These are phyloP conservation scores for Teratosphaeria epicoccoides DNA, from an alignment of 2,329 filamentous ascomycete species.

Conservation along the genomic window DNA sequence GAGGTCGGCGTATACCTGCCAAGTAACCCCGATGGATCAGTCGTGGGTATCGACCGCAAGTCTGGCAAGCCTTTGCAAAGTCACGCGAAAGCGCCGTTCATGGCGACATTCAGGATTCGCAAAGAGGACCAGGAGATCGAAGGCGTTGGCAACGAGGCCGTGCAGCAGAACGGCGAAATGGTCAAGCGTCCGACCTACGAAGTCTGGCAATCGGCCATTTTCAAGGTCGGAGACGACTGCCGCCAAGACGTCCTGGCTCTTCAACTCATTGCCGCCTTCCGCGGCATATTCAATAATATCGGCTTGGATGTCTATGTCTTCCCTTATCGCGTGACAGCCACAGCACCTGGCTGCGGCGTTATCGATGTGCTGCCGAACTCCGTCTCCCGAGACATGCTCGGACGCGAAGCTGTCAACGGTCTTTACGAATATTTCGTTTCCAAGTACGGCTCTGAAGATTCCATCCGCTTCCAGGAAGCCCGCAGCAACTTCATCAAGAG, in stretches of 20 bases:
- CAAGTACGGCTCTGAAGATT: conserved; percentile 95
- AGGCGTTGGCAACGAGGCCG: background rate
- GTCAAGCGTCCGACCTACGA: conserved; percentile 52
- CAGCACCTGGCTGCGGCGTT: conserved; percentile 91
- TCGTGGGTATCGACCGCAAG: conserved; percentile 95
- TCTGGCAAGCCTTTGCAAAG: conserved; percentile 95
- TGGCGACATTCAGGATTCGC: conserved; percentile 96
- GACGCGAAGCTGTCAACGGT: conserved; percentile 92
- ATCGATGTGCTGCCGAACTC: conserved; percentile 97
- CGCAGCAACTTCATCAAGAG: conserved; percentile 97
- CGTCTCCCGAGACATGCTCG: conserved; percentile 96
- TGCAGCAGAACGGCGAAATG: conserved; percentile 21
- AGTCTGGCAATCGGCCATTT: conserved; percentile 98
- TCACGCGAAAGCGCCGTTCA: conserved; percentile 96
- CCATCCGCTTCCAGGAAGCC: conserved; percentile 85
- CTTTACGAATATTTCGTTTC: conserved; percentile 97
- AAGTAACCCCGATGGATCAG: conserved; percentile 91
- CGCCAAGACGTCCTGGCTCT: conserved; percentile 92
- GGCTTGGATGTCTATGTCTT: conserved; percentile 95
- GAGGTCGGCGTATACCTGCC: conserved; percentile 96
- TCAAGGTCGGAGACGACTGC: conserved; percentile 98
- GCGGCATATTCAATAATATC: conserved; percentile 89
- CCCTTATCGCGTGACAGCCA: conserved; percentile 93
- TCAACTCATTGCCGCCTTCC: conserved; percentile 96
- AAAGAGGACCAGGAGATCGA: conserved; percentile 49